Conservation (phyloP, 2,329 filamentous ascomycete genomes). For the Scleromitrula shiraiana region DNA sequence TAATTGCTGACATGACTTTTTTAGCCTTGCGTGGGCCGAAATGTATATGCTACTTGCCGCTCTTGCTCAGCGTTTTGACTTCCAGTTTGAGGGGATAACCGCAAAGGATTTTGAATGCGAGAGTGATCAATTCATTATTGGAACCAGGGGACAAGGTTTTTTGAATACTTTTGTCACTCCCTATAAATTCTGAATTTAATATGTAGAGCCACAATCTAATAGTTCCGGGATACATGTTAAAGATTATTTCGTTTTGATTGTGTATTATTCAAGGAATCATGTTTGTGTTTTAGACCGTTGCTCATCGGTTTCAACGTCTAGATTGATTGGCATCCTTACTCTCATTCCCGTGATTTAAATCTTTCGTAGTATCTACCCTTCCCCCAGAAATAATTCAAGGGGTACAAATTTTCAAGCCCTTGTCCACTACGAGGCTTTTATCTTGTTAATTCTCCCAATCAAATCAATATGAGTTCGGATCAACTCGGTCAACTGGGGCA, state of each 20-base stretch:
- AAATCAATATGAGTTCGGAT: neutral
- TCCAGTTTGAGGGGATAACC: constrained; percentile 2
- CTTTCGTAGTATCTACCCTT: neutral
- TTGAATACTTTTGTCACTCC: constrained; percentile 2
- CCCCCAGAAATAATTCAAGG: neutral
- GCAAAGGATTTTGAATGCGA: constrained; percentile 11
- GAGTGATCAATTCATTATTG: constrained; percentile 12
- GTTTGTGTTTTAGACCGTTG: neutral
- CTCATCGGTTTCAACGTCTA: neutral
- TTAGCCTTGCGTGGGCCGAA: constrained; percentile 12
- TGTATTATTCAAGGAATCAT: neutral
- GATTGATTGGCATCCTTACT: neutral
- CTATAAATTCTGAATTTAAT: neutral
- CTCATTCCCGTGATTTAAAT: neutral
- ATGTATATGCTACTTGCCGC: constrained; percentile 8
- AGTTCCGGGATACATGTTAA: neutral
- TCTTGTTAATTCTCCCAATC: neutral
- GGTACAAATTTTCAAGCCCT: no score
- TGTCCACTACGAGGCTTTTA: no score
- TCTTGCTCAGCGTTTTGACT: constrained; percentile 9
- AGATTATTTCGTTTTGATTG: neutral
- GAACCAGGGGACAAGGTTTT: constrained; percentile 3
- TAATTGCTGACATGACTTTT: neutral
- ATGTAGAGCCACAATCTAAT: neutral
- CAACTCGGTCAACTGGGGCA: neutral